Evolutionary conservation across 2,329 filamentous ascomycete species (phyloP), one percentile per base, ranked within the genome.

Genomic region (Botrytis aclada): DNA sequence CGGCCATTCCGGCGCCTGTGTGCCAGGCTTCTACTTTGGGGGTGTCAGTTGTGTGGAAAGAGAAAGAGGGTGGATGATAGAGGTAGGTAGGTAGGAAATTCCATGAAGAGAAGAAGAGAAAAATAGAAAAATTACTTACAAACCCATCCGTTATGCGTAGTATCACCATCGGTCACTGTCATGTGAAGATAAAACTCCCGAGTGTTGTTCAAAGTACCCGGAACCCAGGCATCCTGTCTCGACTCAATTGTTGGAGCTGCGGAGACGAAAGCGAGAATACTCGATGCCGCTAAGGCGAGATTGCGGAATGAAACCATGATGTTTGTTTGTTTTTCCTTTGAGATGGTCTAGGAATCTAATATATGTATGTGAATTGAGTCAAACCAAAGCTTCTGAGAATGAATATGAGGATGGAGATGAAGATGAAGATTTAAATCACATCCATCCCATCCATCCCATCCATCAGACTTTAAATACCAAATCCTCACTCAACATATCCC

Each of bases 181-280:
- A 77, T 71, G 8, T 72, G 75, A 32, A 78, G 74, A 41, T 74
- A 78, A 65, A 76, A 79, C 61, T 79, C 78, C 73, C 74, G 76
- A 10, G 77, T 79, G 37, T 75, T 78, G 69, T 79, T 79, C 32
- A 70, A 65, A 9, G 73, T 77, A 8, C 76, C 76, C 1, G 77
- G 74, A 7, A 61, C 45, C n/a, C 37, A 78, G 1, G 71, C 25
- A 20, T 65, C 60, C 71, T 75, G 76, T 64, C 73, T 72, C 16
- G 37, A 25, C 29, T 56, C 45, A 4, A 70, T n/a, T 1, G 54
- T 62, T 25, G 75, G 58, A 43, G 74, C 67, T 20, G 77, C 74
- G 10, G 73, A 32, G 8, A 71, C n/a, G 56, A 77, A 60, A 34
- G 71, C 56, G 20, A 75, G 34, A 60, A 76, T 54, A 12, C 67